Conservation (phyloP, 2,329 filamentous ascomycete genomes). For the Beauveria asiatica region DNA sequence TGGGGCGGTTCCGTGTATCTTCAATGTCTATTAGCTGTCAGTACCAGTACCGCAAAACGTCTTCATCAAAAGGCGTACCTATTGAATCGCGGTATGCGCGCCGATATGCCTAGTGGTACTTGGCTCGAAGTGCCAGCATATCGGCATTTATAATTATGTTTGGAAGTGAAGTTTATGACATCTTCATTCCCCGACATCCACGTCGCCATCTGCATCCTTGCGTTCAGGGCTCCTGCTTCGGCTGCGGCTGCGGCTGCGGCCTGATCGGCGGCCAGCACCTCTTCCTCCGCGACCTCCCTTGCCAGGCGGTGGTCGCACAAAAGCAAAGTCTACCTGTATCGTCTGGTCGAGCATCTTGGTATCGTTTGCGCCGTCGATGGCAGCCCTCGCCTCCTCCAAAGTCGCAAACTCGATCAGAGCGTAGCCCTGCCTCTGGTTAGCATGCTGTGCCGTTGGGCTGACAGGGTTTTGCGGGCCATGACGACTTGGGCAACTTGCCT, state of each 20-base stretch:
- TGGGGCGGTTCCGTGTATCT: background rate
- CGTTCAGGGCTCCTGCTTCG: conserved; percentile 32
- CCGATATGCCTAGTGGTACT: conserved; percentile 19
- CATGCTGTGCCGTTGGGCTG: background rate
- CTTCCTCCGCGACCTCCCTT: conserved; percentile 31
- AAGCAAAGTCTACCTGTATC: conserved; percentile 74
- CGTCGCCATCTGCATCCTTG: conserved; percentile 21
- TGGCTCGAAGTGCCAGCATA: conserved; percentile 14
- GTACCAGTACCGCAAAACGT: background rate
- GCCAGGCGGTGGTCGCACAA: conserved; percentile 67
- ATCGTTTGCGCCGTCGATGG: conserved; percentile 70
- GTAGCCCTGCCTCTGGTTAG: conserved; percentile 53
- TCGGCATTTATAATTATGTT: conserved; percentile 16
- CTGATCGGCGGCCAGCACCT: conserved; percentile 30
- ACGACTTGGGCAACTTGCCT: conserved; percentile 42
- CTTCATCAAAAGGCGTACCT: conserved; percentile 17
- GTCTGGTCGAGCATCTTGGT: conserved; percentile 76
- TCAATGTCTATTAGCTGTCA: background rate
- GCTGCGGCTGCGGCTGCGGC: conserved; percentile 40
- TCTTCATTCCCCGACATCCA: conserved; percentile 17
- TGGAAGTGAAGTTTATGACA: background rate
- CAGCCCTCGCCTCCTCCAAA: conserved; percentile 68
- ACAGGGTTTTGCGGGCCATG: background rate
- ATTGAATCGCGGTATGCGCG: conserved; percentile 18
- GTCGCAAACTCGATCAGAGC: conserved; percentile 79